These are phyloP conservation scores for Phlegmacium glaucopus DNA, from an alignment of 768 basidiomycete genomes.

Conservation along the genomic window DNA sequence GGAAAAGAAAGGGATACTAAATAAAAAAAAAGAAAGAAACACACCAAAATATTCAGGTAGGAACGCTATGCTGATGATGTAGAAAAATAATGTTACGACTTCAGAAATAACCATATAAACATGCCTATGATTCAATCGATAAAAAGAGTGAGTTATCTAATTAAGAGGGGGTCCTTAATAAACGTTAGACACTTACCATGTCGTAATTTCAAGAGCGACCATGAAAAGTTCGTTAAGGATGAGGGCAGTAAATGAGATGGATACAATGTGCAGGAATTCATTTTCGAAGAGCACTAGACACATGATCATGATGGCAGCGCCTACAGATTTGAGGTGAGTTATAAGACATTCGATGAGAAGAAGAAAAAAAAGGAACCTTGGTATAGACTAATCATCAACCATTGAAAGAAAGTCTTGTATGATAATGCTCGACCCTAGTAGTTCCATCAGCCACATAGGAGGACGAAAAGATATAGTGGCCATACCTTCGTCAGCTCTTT, in stretches of 20 bases:
- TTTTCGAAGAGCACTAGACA: slow-evolving; percentile 95
- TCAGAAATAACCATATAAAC: slow-evolving; percentile 93
- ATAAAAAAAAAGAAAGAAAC: slow-evolving; percentile 22
- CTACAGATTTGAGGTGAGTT: slow-evolving; percentile 39
- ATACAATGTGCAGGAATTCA: slow-evolving; percentile 96
- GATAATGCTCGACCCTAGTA: slow-evolving; percentile 86
- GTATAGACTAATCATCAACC: slow-evolving; percentile 97
- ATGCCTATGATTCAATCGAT: slow-evolving; percentile 55
- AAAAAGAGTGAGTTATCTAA: background rate
- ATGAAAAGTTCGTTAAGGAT: slow-evolving; percentile 97
- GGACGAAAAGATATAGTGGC: too few relatives aligned
- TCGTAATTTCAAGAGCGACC: slow-evolving; percentile 97
- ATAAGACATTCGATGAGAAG: background rate
- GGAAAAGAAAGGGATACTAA: background rate
- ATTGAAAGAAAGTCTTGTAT: slow-evolving; percentile 98
- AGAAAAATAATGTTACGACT: slow-evolving; percentile 83
- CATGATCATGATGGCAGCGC: slow-evolving; percentile 98
- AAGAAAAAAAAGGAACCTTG: slow-evolving; percentile 60
- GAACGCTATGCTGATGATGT: slow-evolving; percentile 88
- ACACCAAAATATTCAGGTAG: slow-evolving; percentile 96
- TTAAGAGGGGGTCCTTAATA: background rate
- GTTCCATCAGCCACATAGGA: too few relatives aligned
- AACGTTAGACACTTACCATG: slow-evolving; percentile 82
- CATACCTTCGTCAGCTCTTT: slow-evolving; percentile 93
- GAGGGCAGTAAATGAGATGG: slow-evolving; percentile 95